These are phyloP conservation scores for Aureobasidium leucospermi DNA, from an alignment of 2,329 filamentous ascomycete species.

Conservation along the genomic window DNA sequence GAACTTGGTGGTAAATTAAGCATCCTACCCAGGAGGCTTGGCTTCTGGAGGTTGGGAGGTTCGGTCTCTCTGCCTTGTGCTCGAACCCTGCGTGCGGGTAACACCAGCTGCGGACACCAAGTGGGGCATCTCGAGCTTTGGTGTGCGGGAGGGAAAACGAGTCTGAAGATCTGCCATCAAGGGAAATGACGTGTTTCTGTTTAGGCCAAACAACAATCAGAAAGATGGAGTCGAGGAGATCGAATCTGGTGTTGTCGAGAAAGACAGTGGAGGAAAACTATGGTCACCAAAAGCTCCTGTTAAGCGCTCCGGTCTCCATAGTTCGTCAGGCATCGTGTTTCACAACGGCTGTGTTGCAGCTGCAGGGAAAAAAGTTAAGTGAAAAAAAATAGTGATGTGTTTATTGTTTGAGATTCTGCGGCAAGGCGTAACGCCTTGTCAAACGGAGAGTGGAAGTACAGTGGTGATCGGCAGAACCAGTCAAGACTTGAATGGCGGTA, in stretches of 20 bases:
- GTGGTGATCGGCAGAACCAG: slow-evolving; percentile 2
- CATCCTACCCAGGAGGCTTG: slow-evolving; percentile 10
- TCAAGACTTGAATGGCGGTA: slow-evolving; percentile 1
- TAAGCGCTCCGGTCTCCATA: not conserved
- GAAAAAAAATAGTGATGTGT: slow-evolving; percentile 11
- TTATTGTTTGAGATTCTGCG: slow-evolving; percentile 10
- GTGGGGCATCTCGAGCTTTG: slow-evolving; percentile 8
- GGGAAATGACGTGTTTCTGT: slow-evolving; percentile 14
- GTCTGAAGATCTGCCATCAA: slow-evolving; percentile 8
- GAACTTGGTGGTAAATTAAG: slow-evolving; percentile 14
- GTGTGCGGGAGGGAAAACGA: slow-evolving; percentile 4
- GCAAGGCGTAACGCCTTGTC: slow-evolving; percentile 11
- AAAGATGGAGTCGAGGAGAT: not conserved
- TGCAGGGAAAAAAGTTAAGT: not conserved
- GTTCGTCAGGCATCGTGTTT: not conserved
- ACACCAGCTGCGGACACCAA: slow-evolving; percentile 11
- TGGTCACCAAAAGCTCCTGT: not conserved
- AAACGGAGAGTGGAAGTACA: slow-evolving; percentile 6
- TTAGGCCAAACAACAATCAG: not conserved
- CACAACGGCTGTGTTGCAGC: not conserved
- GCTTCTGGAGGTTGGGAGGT: slow-evolving; percentile 5
- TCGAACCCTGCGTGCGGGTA: slow-evolving; percentile 12
- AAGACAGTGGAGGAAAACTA: not conserved
- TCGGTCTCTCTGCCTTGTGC: not conserved
- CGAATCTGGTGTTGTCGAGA: not conserved